phyloP scores from a whole-genome alignment of 2,329 filamentous ascomycete species.

The Paecilomyces sp. region DNA sequence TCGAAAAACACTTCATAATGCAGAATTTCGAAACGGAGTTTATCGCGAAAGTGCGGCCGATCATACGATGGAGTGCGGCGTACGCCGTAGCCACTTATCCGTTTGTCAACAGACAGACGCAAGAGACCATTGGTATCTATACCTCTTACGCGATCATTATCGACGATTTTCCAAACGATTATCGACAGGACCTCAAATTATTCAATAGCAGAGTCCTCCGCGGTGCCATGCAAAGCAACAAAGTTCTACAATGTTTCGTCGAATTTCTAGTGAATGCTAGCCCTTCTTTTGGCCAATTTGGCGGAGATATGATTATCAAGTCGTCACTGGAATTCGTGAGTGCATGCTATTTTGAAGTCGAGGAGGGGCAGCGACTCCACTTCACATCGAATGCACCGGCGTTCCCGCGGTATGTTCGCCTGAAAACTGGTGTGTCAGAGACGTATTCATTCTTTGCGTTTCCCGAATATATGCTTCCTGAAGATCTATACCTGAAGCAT shows the following conservation, averaged over 20 bases:
- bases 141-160: slow-evolving; percentile 2
- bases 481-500: not conserved
- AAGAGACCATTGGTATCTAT: not conserved
- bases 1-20: not conserved
- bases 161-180: slow-evolving; percentile 2
- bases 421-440: slow-evolving; percentile 3
- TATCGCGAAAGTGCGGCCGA: not conserved
- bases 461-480: not conserved
- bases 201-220: not conserved
- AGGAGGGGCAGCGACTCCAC: slow-evolving; percentile 3
- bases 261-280: not conserved
- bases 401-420: slow-evolving; percentile 8
- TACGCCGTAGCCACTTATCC: slow-evolving; percentile 1
- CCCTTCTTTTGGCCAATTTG: not conserved
- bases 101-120: not conserved
- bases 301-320: not conserved
- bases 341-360: slow-evolving; percentile 1
- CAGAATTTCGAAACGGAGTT: not conserved
- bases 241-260: not conserved
- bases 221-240: not conserved
- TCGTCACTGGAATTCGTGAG: slow-evolving; percentile 22
- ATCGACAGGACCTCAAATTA: not conserved
- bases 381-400: not conserved
- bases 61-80: slow-evolving; percentile 1
- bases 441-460: slow-evolving; percentile 2